Base-by-base conservation (phyloP, 2,329 filamentous ascomycete genomes). In the Ceratocystis papillata region DNA sequence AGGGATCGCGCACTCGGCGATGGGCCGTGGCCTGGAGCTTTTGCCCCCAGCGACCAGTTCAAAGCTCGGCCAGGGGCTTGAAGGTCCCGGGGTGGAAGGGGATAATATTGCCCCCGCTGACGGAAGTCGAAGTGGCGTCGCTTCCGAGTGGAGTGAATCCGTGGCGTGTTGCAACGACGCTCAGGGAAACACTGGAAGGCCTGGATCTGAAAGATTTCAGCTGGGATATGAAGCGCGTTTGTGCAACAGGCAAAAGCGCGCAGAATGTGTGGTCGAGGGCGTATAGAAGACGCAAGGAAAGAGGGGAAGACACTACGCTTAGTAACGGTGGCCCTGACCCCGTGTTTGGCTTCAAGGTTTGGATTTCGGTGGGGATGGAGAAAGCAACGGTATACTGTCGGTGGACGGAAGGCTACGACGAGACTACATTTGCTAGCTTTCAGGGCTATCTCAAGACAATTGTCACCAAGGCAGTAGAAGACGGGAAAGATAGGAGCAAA, bases 21-120 rank as follows among this genome's bases (percentile, higher is more conserved):
- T 97, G 93, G 92, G 90, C 86, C 1, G 76, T 97, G 2, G 94
- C 82, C 0, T 99, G 94, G 94, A 95, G 88, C 71, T 96, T 90
- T 76, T 77, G 78, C 1, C 78, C 83, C 63, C 78, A 83, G 72
- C 79, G 92, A 59, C 90, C 92, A 1, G 73, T 77, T 3, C 73
- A 79, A 66, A 70, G 73, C 53, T 74, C 79, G 50, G 77, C 79
- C 25, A 72, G 81, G 59, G 79, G 79, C 0, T 74, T 79, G 63
- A 76, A 75, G 64, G 74, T 76, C 3, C 71, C 74, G 0, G 57
- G 72, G 2, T 75, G 76, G 57, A 80, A 74, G 68, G 77, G 73
- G 41, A 67, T 41, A 4, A 12, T 81, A 0, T 71, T 83, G 17
- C 83, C 81, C 0, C 70, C 73, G 0, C 68, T 72, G 0, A 78